Evolutionary conservation across 768 basidiomycete species (phyloP), one percentile per base, ranked within the genome.

Genomic region (Phallus indusiatus): DNA sequence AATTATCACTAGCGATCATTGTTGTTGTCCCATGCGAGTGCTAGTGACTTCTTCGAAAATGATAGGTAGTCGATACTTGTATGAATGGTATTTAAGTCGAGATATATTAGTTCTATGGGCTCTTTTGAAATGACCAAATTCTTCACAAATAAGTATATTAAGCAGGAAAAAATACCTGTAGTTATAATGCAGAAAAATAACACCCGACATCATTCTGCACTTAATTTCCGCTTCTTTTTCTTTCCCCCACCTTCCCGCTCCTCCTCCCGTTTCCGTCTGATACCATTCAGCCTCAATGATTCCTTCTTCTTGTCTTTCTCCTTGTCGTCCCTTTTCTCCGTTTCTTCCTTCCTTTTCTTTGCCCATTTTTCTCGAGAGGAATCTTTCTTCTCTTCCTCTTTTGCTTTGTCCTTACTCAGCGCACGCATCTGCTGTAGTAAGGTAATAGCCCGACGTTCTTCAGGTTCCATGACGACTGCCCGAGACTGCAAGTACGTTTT

Each of bases 371-470:
- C 81, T 61, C 81, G 81, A 71, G 85, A 79, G 74, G 86, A 89
- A n/a, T 76, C 79, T 74, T 98, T 90, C 77, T 94, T 96, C 70
- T 86, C 90, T 66, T 81, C 85, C 67, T 94, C 74, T 67, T 84
- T 76, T 1, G 91, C 78, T 73, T 95, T 90, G 67, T 94, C 94
- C 72, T 94, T 97, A 60, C 91, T 75, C 65, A 99, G 71, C 6
- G 94, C 90, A 52, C 88, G 83, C 63, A 97, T 92, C 76, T 98
- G 94, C 70, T 98, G 95, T 69, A 99, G 69, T 42, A 98, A 73
- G 42, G 90, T 86, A 18, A 97, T 74, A 0, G 96, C 94, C 69
- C 84, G 88, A 78, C 88, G 92, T 76, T 98, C 96, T 69, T 95
- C 93, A 1, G 91, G 90, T 67, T 95, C 90, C 79, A 98, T 81